Base-by-base conservation (phyloP, 768 basidiomycete species). In the Pleurotus cornucopiae region DNA sequence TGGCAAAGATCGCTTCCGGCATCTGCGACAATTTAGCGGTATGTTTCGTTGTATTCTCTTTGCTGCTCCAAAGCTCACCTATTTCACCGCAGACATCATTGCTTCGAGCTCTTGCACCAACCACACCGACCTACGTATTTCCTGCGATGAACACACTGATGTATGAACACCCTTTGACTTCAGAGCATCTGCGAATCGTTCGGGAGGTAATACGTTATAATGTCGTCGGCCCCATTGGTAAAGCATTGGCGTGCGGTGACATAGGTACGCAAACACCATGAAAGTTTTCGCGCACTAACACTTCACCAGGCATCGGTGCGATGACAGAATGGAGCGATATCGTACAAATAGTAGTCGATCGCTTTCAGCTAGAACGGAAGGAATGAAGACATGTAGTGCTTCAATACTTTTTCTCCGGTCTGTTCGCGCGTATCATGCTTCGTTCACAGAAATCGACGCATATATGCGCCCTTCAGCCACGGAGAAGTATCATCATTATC, bases 111-210 rank as follows among this genome's bases (percentile, higher is more conserved):
- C 58, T 39, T 26, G 57, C 89, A 2, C 91, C 94, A 0, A 77
- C 81, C 5, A 97, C 92, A 0, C 89, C 90, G 5, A 94, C 92
- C 5, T 93, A 88, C 64, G 71, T 98, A 38, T 98, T 95, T 66
- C 96, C 96, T 1, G 97, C 96, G 0, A 99, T 98, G 96, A 99
- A 99, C 69, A 98, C 97, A 2, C 76, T 92, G 61, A 99, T 99
- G 96, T 98, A 91, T 66, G 84, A 90, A 57, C 95, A 98, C 66
- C 94, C 94, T 16, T 77, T 98, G 44, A 98, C 95, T 0, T 80
- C 83, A 1, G 82, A 89, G 60, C 97, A 99, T 65, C 71, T 98
- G 43, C 79, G 83, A 20, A 65, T 89, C 39, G 79, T 96, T 4
- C 77, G 76, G 23, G 89, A 94, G 1, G 79, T 89, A 40, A 78